phyloP scores from a whole-genome alignment of 202 grass and related monocot genomes.

The Elaeis oleifera region DNA sequence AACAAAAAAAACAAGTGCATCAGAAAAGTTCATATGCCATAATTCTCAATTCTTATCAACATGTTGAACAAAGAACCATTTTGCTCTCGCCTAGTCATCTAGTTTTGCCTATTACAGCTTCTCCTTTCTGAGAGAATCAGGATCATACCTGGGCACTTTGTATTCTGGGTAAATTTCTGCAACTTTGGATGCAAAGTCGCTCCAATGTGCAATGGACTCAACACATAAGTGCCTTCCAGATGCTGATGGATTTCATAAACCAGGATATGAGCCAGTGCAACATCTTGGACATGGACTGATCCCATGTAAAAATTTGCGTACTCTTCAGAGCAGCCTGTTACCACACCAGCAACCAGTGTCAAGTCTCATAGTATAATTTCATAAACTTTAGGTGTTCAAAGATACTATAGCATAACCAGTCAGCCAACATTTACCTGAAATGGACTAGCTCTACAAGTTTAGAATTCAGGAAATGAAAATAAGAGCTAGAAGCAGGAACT shows the following conservation, averaged over 20 bases:
- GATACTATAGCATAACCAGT: too few relatives aligned
- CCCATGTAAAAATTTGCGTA: conserved; percentile 65
- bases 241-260: conserved; percentile 51
- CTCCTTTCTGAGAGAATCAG: background rate
- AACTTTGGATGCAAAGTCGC: conserved; percentile 58
- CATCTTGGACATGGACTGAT: conserved; percentile 67
- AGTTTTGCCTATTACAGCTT: background rate
- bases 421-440: too few relatives aligned
- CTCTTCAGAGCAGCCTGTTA: conserved; percentile 61
- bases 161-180: conserved; percentile 63
- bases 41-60: too few relatives aligned
- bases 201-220: conserved; percentile 60
- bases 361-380: too few relatives aligned
- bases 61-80: background rate
- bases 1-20: background rate
- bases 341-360: background rate
- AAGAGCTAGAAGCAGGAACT: too few relatives aligned
- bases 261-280: conserved; percentile 63
- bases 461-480: too few relatives aligned
- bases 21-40: too few relatives aligned
- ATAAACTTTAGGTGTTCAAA: too few relatives aligned
- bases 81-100: too few relatives aligned
- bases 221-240: conserved; percentile 79
- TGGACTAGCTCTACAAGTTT: too few relatives aligned
- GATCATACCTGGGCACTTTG: conserved; percentile 54